A percentile compares a stretch with the other conserved stretches of the same genome.
Evolutionary conservation across 2,329 filamentous ascomycete species (phyloP).

Genomic region (Geosmithia putterillii): DNA sequence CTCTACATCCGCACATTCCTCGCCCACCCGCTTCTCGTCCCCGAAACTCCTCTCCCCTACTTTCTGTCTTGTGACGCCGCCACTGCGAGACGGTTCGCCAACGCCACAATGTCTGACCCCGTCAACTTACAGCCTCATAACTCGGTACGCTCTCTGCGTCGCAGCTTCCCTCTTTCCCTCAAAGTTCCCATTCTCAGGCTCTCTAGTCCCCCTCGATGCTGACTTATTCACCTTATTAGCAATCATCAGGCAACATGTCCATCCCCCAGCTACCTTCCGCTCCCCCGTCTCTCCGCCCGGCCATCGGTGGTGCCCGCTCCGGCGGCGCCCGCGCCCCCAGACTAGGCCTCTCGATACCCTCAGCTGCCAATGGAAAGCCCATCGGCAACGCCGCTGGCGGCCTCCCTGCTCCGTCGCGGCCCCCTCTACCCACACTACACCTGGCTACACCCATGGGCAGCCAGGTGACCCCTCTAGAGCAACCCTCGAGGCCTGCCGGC

Average conservation of each 20-base stretch:
- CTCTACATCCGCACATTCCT: not conserved
- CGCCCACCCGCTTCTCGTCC: not conserved
- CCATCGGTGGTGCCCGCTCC: conserved; percentile 58
- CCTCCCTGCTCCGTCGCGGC: conserved; percentile 18
- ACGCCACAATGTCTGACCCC: not conserved
- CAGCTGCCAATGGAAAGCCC: conserved; percentile 64
- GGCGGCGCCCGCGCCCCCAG: conserved; percentile 57
- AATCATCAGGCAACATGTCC: not conserved
- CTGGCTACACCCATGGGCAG: conserved; percentile 83
- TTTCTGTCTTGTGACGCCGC: not conserved
- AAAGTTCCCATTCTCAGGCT: no score
- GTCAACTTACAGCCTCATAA: not conserved
- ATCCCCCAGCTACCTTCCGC: conserved; percentile 2
- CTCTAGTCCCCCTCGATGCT: not conserved
- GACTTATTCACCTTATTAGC: not conserved
- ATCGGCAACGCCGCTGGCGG: conserved; percentile 23
- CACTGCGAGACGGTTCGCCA: no score
- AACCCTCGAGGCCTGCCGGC: conserved; percentile 36
- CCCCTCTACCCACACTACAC: conserved; percentile 66
- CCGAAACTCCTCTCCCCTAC: not conserved
- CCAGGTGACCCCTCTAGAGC: conserved; percentile 59
- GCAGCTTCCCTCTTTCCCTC: no score
- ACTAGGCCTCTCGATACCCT: conserved; percentile 81
- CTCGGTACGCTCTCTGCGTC: not conserved
- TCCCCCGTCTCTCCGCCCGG: conserved; percentile 61